Evolutionary conservation across 148 eudicot species (phyloP), one percentile per base, ranked within the genome.

Genomic region (Fallopia convolvulus): DNA sequence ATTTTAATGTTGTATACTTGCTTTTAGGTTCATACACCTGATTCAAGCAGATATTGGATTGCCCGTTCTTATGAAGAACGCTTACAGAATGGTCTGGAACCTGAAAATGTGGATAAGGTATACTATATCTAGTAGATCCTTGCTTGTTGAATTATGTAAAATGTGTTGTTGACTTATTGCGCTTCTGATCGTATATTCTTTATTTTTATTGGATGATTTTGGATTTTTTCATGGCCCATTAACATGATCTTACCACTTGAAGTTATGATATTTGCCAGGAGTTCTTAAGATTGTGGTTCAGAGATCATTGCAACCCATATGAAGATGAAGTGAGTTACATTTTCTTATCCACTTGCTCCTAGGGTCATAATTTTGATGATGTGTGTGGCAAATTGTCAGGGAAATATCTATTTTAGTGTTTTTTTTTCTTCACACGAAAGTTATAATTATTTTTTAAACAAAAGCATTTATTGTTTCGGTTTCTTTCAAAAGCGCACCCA

Each of bases 1-100:
- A 10, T 17, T 39, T 39, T 6, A 33, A 32, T 14, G 5, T 63
- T 77, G 46, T 70, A 48, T 77, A 32, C 20, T 23, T 46, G 10
- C 78, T 79, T 63, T 11, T 78, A 93, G 99, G 93, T 95, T 72
- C 99, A 95, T 79, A 95, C 99, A 76, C 99, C 99, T 30, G 99
- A 95, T 85, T 95, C 99, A 21, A 95, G 98, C 84, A 90, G 99
- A 82, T 95, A 95, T 75, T 95, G 99, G 99, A 88, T 95, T 77
- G 90, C 93, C 42, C 76, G 80, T 79, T 93, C 99, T 44, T 93
- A 86, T 14, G 89, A 89, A 76, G 87, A 89, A 39, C 89, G 97
- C 33, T 86, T 93, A 66, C 84, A 75, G 73, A 85, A 82, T 30
- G 92, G 94, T 49, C 90, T 90, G 79, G 99, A 95, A 89, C 98